These are phyloP conservation scores for Flagelloscypha sp. DNA, from an alignment of 768 basidiomycete species.

Conservation along the genomic window DNA sequence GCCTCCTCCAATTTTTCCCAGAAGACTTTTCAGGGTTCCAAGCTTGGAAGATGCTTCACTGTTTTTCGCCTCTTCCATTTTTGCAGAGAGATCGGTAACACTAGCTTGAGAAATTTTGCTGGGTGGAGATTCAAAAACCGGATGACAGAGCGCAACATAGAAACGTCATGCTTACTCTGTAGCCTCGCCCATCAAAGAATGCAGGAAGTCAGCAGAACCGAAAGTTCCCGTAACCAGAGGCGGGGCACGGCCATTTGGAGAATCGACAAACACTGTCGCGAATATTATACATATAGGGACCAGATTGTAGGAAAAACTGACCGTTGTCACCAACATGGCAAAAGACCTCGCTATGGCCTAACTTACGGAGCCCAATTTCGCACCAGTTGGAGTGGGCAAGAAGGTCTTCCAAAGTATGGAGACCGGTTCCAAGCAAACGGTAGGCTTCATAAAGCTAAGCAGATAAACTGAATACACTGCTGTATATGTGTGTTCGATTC, in stretches of 20 bases:
- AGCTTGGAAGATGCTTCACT: conserved; percentile 25
- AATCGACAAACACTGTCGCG: conserved; percentile 29
- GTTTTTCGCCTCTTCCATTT: conserved; percentile 36
- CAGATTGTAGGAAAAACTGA: conserved; percentile 6
- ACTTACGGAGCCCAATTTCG: conserved; percentile 60
- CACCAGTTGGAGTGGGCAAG: conserved; percentile 77
- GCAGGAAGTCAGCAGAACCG: conserved; percentile 59
- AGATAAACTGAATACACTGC: no score
- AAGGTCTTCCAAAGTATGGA: conserved; percentile 68
- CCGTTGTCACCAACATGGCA: conserved; percentile 69
- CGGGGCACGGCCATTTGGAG: conserved; percentile 47
- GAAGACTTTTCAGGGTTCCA: conserved; percentile 30
- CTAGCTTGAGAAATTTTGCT: conserved; percentile 54
- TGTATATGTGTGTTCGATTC: no score
- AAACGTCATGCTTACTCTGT: conserved; percentile 38
- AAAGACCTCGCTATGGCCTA: conserved; percentile 67
- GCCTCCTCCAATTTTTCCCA: conserved; percentile 45
- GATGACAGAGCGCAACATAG: neutral
- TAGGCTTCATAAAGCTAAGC: conserved; percentile 62
- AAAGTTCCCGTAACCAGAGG: conserved; percentile 66
- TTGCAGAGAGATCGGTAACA: conserved; percentile 47
- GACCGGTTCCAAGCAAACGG: conserved; percentile 58
- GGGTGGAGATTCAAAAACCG: conserved; percentile 2
- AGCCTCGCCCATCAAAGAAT: conserved; percentile 58
- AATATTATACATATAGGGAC: neutral